These are phyloP conservation scores for Pisolithus tinctorius DNA, from an alignment of 768 basidiomycete species.

Conservation along the genomic window DNA sequence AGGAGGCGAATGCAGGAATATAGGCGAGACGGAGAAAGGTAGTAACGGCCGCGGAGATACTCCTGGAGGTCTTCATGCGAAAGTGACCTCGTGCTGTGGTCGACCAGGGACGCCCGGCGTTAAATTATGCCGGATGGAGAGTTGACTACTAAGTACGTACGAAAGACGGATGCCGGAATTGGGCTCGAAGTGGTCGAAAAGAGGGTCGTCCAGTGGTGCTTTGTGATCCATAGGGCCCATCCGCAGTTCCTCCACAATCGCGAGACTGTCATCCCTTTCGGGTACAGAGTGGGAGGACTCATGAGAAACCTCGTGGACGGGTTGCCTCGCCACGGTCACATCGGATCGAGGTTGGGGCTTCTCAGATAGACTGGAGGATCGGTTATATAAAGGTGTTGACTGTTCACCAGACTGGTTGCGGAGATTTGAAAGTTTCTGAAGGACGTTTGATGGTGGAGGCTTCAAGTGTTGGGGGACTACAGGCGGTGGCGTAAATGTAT, in stretches of 20 bases:
- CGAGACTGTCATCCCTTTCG: constrained; percentile 53
- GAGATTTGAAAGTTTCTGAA: constrained; percentile 43
- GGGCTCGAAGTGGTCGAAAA: constrained; percentile 78
- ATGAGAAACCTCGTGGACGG: constrained; percentile 1
- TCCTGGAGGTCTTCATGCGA: constrained; percentile 75
- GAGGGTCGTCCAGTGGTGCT: constrained; percentile 63
- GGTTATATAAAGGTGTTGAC: constrained; percentile 22
- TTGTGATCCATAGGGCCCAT: constrained; percentile 75
- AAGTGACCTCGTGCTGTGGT: constrained; percentile 58
- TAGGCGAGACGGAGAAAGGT: constrained; percentile 80
- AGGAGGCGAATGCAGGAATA: constrained; percentile 80
- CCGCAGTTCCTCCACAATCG: constrained; percentile 68
- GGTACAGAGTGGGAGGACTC: constrained; percentile 7
- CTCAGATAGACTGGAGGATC: constrained; percentile 21
- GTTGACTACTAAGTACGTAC: constrained; percentile 40
- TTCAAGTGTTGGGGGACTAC: constrained; percentile 14
- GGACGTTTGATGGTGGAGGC: constrained; percentile 45
- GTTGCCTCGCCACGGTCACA: constrained; percentile 3
- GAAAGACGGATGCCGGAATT: constrained; percentile 81
- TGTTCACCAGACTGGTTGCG: constrained; percentile 14
- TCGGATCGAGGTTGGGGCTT: constrained; percentile 8
- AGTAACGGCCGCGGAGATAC: constrained; percentile 77
- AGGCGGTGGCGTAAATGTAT: not conserved
- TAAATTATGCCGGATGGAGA: not conserved
- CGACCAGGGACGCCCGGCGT: not conserved